phyloP scores from a whole-genome alignment of 768 basidiomycete genomes.

The Lentinula sp. region DNA sequence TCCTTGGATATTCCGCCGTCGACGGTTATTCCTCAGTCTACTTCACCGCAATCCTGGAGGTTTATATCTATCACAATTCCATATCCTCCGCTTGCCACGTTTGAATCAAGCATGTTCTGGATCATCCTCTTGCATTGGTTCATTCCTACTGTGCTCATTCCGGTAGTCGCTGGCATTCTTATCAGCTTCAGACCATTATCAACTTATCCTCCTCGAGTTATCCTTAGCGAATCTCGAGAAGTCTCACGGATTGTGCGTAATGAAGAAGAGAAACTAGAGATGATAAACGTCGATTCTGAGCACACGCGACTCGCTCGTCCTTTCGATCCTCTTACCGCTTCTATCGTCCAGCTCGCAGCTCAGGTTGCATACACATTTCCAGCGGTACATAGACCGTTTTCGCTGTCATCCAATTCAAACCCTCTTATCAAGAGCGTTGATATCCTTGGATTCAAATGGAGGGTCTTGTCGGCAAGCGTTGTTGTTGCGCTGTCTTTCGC shows the following conservation, averaged over 20 bases:
- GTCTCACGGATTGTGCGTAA: conserved; percentile 6
- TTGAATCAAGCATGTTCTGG: conserved; percentile 46
- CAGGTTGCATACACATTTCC: conserved; percentile 53
- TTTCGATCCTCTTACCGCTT: conserved; percentile 59
- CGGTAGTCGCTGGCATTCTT: conserved; percentile 47
- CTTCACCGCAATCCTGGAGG: conserved; percentile 6
- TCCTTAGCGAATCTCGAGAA: background rate
- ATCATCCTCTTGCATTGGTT: conserved; percentile 55
- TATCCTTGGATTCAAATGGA: conserved; percentile 48
- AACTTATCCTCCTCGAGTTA: background rate
- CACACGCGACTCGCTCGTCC: conserved; percentile 2
- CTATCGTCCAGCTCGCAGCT: conserved; percentile 58
- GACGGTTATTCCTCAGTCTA: conserved; percentile 6
- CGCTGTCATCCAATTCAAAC: conserved; percentile 14
- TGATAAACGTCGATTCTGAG: conserved; percentile 11
- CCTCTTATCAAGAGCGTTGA: conserved; percentile 34
- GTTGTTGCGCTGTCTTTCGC: conserved; percentile 63
- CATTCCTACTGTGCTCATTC: conserved; percentile 55
- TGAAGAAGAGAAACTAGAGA: conserved; percentile 5
- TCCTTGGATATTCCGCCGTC: background rate
- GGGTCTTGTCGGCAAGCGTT: conserved; percentile 49
- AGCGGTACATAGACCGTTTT: conserved; percentile 14
- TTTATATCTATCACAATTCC: conserved; percentile 20
- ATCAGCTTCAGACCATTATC: conserved; percentile 55
- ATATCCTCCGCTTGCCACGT: conserved; percentile 43